Conservation (phyloP, 2,329 filamentous ascomycete genomes). For the Blastomyces gilchristii region DNA sequence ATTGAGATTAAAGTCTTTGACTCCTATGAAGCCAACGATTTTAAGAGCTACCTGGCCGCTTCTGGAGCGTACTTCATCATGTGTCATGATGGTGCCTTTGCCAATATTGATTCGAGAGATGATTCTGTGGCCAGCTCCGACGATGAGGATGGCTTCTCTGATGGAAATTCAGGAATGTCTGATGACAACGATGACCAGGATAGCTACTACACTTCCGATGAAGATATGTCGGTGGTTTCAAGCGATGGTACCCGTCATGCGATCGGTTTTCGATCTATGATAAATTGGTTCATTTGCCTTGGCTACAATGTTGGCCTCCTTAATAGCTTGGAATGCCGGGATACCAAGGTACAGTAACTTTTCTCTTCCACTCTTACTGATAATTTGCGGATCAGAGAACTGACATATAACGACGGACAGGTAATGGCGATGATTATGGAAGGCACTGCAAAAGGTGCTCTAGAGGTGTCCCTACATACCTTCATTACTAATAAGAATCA, state of each 20-base stretch:
- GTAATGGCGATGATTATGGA: constrained; percentile 43
- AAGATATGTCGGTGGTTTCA: constrained; percentile 9
- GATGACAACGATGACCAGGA: constrained; percentile 18
- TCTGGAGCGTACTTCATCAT: constrained; percentile 57
- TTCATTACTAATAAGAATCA: neutral
- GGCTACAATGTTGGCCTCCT: constrained; percentile 54
- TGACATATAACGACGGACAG: constrained; percentile 17
- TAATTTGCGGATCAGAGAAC: constrained; percentile 11
- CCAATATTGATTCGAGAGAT: constrained; percentile 5
- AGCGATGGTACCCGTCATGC: constrained; percentile 2
- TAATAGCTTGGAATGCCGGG: constrained; percentile 52
- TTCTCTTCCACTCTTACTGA: neutral
- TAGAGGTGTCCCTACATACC: neutral
- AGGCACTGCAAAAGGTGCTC: constrained; percentile 8
- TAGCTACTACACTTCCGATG: constrained; percentile 7
- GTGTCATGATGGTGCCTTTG: constrained; percentile 50
- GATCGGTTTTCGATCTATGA: constrained; percentile 36
- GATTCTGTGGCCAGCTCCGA: constrained; percentile 10
- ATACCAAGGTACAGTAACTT: constrained; percentile 46
- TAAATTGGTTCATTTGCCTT: constrained; percentile 45
- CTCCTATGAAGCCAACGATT: constrained; percentile 41
- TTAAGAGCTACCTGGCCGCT: constrained; percentile 45
- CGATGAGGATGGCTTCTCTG: constrained; percentile 15
- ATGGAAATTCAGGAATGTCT: constrained; percentile 11
- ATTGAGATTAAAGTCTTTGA: constrained; percentile 41